Base-by-base conservation (phyloP, 306 rosid species). In the Sesbania bispinosa region DNA sequence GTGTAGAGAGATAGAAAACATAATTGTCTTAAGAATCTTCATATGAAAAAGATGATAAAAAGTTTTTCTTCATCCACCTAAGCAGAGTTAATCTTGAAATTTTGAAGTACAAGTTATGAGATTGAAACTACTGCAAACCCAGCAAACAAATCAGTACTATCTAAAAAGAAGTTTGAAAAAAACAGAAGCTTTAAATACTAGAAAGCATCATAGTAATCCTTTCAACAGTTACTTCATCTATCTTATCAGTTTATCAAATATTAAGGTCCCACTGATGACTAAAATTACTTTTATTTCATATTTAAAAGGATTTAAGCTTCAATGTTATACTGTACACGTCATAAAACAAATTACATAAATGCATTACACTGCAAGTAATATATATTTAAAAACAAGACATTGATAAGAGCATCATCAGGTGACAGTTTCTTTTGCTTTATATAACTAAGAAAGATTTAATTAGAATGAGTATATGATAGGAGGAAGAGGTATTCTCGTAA, bases 191-290 rank as follows among this genome's bases (percentile, higher is more conserved):
- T 32, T 32, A 32, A 32, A 9, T 32, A 9, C 7, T n/a, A n/a
- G 38, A 4, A 35, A 39, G 45, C 10, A 36, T 10, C 10, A 20
- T 13, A 9, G 8, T 16, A 45, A 57, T 19, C 20, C 43, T 47
- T 32, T 13, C 52, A 54, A 16, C 8, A 14, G 51, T n/a, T 30
- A 0, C 38, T 47, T 47, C 42, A 50, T 19, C 26, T 20, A n/a
- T 32, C 38, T 72, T 16, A 30, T 26, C 24, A 58, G 69, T 72
- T 60, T 59, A 62, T 45, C 69, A 73, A 45, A 59, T 20, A 48
- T 61, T 42, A 57, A 24, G 46, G 9, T 29, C 38, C 46, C 21
- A 3, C 13, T 42, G 6, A 35, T 61, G 7, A 73, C 60, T 47
- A 61, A 10, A 21, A 46, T 48, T 73, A 47, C 15, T 8, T 20